Evolutionary conservation across 2,329 filamentous ascomycete species (phyloP), one percentile per base, ranked within the genome.

Genomic region (Shiraia sp.): DNA sequence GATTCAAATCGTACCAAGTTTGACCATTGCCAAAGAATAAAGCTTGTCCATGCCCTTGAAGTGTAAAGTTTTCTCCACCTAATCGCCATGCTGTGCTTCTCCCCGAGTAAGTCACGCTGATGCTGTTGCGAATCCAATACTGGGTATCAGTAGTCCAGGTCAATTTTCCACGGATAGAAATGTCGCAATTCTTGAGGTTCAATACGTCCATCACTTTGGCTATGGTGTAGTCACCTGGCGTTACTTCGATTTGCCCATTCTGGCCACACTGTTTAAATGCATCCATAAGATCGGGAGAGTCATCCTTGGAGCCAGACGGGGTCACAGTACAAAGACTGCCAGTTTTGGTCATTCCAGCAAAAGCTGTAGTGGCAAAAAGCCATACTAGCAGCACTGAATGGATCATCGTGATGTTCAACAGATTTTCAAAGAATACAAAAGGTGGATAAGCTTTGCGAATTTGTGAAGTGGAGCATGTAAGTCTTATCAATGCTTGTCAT

Each of bases 1-100:
- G 59, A 42, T 76, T 76, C 50, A 71, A 53, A 40, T 77, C 73
- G 47, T 59, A 59, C 59, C 60, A 63, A 17, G 44, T 55, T 42
- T 63, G 59, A 3, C 59, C 60, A 34, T 63, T 62, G n/a, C 60
- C 59, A 33, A 51, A 40, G 45, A 64, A 62, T 3, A 63, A 40
- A 3, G 55, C 57, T 33, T 60, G 44, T 8, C 57, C 55, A 29
- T 62, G 51, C 2, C 60, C 60, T 10, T 41, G 32, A 4, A 63
- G 36, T 2, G 49, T 51, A 28, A 63, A 58, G 22, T 57, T 59
- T 6, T 46, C 49, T 25, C 60, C 59, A 17, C 60, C 60, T 1
- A 63, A 26, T 7, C 57, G 47, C 30, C 51, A 61, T 13, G 57
- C 57, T 6, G 59, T 61, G 16, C 45, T 52, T 14, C 57, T 38